Percentiles rank a stretch among this genome's conserved stretches.
phyloP scores from a whole-genome alignment of 345 rosid species.

The Aquilaria yunnanensis region DNA sequence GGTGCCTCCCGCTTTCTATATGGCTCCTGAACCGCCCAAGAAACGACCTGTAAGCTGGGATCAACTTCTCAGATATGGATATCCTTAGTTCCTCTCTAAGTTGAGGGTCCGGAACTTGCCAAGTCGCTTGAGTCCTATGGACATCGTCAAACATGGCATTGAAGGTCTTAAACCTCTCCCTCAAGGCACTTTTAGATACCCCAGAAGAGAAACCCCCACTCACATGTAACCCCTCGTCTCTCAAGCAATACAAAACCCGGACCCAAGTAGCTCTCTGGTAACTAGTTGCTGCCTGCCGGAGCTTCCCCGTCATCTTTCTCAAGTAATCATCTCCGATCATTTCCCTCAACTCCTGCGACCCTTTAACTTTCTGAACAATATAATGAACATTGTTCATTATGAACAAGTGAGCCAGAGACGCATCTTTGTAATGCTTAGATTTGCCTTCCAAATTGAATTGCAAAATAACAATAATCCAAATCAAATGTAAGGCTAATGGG shows the following conservation, averaged over 20 bases:
- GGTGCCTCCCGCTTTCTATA: conserved; percentile 91
- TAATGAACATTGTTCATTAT: conserved; percentile 95
- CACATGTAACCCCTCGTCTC: conserved; percentile 89
- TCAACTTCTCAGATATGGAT: conserved; percentile 69
- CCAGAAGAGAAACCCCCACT: conserved; percentile 88
- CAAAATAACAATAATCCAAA: conserved; percentile 80
- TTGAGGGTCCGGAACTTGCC: conserved; percentile 81
- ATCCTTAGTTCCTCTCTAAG: conserved; percentile 90
- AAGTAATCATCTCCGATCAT: conserved; percentile 90
- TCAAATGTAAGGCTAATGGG: conserved; percentile 75
- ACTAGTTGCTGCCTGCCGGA: conserved; percentile 69
- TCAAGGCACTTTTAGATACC: conserved; percentile 66
- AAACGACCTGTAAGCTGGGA: conserved; percentile 94
- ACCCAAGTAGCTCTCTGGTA: conserved; percentile 94
- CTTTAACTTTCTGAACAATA: conserved; percentile 78
- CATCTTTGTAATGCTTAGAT: conserved; percentile 74
- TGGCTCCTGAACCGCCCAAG: conserved; percentile 87
- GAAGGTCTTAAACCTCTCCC: conserved; percentile 89
- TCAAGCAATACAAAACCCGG: conserved; percentile 62
- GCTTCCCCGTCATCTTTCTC: conserved; percentile 63
- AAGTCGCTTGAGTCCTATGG: conserved; percentile 70
- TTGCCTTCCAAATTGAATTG: conserved; percentile 87
- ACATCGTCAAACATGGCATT: conserved; percentile 91
- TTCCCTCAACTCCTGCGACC: conserved; percentile 73
- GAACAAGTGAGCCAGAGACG: conserved; percentile 62